These are phyloP conservation scores for Ilyonectria robusta DNA, from an alignment of 2,329 filamentous ascomycete genomes.

Conservation along the genomic window DNA sequence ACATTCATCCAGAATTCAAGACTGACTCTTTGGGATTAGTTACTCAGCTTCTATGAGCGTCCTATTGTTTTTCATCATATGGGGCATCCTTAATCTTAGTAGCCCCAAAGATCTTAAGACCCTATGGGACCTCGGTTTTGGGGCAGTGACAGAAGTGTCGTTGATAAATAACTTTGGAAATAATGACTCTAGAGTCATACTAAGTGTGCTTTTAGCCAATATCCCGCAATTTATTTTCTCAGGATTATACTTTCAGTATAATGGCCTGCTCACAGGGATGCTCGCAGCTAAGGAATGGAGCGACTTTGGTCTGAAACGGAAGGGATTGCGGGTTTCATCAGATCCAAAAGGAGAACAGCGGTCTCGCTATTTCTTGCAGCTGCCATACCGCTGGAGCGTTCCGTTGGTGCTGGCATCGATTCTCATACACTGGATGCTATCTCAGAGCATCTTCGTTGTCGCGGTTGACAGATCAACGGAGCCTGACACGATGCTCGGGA, in stretches of 20 bases:
- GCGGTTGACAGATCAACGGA: not conserved
- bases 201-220: conserved; percentile 18
- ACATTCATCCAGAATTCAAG: not conserved
- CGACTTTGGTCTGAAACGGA: conserved; percentile 20
- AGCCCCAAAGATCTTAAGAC: not conserved
- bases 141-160: conserved; percentile 11
- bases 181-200: not conserved
- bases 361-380: conserved; percentile 30
- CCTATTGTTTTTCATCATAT: conserved; percentile 8
- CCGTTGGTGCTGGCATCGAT: conserved; percentile 15
- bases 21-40: not conserved
- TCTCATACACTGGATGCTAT: conserved; percentile 27
- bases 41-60: not conserved
- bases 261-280: conserved; percentile 28
- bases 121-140: conserved; percentile 25
- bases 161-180: not conserved
- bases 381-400: conserved; percentile 25
- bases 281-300: conserved; percentile 28
- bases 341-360: conserved; percentile 22
- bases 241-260: conserved; percentile 27
- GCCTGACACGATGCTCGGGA: not conserved
- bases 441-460: conserved; percentile 29
- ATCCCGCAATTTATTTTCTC: conserved; percentile 27
- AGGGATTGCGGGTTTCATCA: conserved; percentile 18
- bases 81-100: not conserved